Conservation (phyloP, 345 rosid species). For the Odontarrhena argentea region DNA sequence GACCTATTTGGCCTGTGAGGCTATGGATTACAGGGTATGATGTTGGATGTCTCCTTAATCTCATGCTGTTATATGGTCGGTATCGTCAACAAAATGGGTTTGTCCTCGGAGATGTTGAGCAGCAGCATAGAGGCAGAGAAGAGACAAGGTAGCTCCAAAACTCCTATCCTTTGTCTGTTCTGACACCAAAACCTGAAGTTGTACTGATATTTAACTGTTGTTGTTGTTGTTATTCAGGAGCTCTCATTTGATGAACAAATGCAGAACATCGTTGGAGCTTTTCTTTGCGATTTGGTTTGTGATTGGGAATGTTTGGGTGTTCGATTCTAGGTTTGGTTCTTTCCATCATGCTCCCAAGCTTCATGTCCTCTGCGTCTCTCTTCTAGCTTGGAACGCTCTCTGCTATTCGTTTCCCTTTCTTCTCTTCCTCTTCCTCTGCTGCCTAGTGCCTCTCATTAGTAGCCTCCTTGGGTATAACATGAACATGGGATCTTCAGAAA, state of each 20-base stretch:
- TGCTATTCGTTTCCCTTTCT: constrained; percentile 92
- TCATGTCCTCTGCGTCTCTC: constrained; percentile 80
- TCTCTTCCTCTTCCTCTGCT: constrained; percentile 82
- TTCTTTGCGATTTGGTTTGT: constrained; percentile 99
- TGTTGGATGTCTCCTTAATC: constrained; percentile 71
- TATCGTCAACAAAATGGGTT: constrained; percentile 61
- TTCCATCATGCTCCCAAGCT: constrained; percentile 83
- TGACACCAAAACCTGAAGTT: constrained; percentile 4
- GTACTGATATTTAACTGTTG: constrained; percentile 7
- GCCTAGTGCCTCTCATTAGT: constrained; percentile 79
- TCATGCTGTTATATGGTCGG: constrained; percentile 79
- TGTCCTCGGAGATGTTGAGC: constrained; percentile 62
- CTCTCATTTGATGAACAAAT: constrained; percentile 85
- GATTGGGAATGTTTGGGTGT: constrained; percentile 97
- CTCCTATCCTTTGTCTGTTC: constrained; percentile 1
- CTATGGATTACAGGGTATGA: constrained; percentile 87
- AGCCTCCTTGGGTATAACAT: constrained; percentile 90
- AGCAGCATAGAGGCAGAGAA: constrained; percentile 63
- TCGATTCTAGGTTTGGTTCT: constrained; percentile 85
- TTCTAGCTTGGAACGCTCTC: constrained; percentile 91
- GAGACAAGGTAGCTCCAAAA: constrained; percentile 62
- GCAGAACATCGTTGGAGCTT: constrained; percentile 87
- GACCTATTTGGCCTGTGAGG: constrained; percentile 91
- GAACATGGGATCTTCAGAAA: constrained; percentile 74
- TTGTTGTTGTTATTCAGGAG: constrained; percentile 47